Conservation (phyloP, 1,139 yeast genomes). For the Petasospora fabianii region DNA sequence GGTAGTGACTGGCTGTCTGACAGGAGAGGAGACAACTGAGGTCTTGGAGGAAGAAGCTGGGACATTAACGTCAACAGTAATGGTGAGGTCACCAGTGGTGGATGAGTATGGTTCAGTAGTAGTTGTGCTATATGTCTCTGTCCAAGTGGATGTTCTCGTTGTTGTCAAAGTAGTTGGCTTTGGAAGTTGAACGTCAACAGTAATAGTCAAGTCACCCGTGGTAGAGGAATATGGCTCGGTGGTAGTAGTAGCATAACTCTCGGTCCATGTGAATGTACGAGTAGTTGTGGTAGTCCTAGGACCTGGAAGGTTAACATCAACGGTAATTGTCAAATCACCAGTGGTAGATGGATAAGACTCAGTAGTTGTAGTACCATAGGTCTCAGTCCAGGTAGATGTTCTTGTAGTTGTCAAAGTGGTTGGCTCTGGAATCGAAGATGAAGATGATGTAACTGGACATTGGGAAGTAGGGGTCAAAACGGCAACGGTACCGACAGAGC, state of each 20-base stretch:
- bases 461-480: slow-evolving; percentile 19
- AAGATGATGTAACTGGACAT: slow-evolving; percentile 3
- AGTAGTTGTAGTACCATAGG: slow-evolving; percentile 9
- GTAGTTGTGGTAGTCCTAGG: slow-evolving; percentile 13
- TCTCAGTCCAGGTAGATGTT: slow-evolving; percentile 5
- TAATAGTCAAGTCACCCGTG: slow-evolving; percentile 12
- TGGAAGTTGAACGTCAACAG: slow-evolving; percentile 13
- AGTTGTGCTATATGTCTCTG: slow-evolving; percentile 6
- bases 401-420: slow-evolving; percentile 7
- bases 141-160: slow-evolving; percentile 1
- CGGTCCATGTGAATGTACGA: slow-evolving; percentile 4
- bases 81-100: slow-evolving; percentile 5
- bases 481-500: slow-evolving; percentile 18
- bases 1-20: slow-evolving; percentile 15
- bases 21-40: background rate
- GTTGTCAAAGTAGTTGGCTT: slow-evolving; percentile 14
- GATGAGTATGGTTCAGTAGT: slow-evolving; percentile 9
- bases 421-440: slow-evolving; percentile 7
- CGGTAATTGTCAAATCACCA: slow-evolving; percentile 11
- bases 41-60: slow-evolving; percentile 6
- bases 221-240: slow-evolving; percentile 10
- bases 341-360: slow-evolving; percentile 9
- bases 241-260: slow-evolving; percentile 8
- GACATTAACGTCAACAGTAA: slow-evolving; percentile 12
- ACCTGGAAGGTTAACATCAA: slow-evolving; percentile 10